These are phyloP conservation scores for Magnaporthiopsis poae DNA, from an alignment of 2,329 filamentous ascomycete genomes.

Conservation along the genomic window DNA sequence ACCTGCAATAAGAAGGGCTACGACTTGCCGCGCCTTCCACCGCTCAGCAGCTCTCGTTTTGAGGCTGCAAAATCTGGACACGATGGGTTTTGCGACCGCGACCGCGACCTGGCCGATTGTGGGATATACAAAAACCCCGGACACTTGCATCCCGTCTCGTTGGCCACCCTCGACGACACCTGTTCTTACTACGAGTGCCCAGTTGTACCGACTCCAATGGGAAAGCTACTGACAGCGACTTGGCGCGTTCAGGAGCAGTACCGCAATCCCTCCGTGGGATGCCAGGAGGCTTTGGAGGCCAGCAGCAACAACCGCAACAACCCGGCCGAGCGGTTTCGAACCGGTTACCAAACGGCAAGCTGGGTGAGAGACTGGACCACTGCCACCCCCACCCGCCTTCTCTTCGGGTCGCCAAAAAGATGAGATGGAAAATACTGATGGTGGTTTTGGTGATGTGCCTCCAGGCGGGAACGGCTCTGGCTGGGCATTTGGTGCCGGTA, in stretches of 20 bases:
- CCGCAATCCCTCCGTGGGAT: slow-evolving; percentile 54
- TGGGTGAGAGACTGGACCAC: slow-evolving; percentile 38
- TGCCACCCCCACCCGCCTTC: not conserved
- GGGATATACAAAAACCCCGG: not conserved
- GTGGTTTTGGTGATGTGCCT: not conserved
- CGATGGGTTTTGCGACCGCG: not conserved
- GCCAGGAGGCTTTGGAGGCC: slow-evolving; percentile 49
- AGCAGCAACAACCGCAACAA: slow-evolving; percentile 50
- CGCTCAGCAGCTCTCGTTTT: not conserved
- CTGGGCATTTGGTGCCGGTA: slow-evolving; percentile 53
- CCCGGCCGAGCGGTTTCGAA: slow-evolving; percentile 44
- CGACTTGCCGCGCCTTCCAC: not conserved
- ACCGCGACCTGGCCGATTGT: not conserved
- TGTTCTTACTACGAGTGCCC: not conserved
- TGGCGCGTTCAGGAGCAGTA: slow-evolving; percentile 38
- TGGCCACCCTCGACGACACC: not conserved
- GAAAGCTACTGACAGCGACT: slow-evolving; percentile 22
- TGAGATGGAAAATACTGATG: not conserved
- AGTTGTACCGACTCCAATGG: not conserved
- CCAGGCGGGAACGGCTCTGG: slow-evolving; percentile 42
- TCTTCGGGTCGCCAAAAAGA: not conserved
- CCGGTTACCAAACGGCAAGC: slow-evolving; percentile 55
- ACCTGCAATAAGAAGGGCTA: not conserved
- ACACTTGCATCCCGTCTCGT: not conserved
- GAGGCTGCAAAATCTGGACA: not conserved